Conservation (phyloP, 2,329 filamentous ascomycete genomes). For the Pyricularia grisea region DNA sequence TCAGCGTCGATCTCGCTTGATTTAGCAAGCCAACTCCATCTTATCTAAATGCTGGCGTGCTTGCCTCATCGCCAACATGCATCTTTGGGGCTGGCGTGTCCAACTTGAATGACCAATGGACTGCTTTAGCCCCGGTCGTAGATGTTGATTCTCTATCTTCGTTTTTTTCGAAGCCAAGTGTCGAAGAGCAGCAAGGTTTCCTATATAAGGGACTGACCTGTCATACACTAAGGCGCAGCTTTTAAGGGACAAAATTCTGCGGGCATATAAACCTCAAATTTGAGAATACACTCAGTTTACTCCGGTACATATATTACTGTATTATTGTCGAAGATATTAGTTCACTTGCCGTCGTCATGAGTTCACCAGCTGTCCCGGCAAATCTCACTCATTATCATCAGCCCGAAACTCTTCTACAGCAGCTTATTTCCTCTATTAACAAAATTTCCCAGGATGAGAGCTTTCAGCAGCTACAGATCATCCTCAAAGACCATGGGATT, state of each 20-base stretch:
- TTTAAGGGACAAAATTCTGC: not conserved
- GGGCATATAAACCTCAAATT: not conserved
- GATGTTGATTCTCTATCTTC: not conserved
- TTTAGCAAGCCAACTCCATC: not conserved
- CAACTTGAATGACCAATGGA: not conserved
- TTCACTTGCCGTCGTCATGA: not conserved
- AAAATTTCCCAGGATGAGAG: not conserved
- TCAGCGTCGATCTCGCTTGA: not conserved
- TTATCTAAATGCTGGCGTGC: not conserved
- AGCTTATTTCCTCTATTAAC: not conserved
- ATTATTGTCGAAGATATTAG: not conserved
- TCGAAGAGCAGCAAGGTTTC: not conserved
- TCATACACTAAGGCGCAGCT: not conserved
- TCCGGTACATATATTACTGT: not conserved
- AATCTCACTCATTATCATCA: not conserved
- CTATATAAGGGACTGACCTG: not conserved
- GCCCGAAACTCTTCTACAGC: not conserved
- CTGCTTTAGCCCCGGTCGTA: not conserved
- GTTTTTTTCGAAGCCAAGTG: not conserved
- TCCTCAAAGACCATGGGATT: not conserved
- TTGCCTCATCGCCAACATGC: not conserved
- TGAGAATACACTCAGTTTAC: not conserved
- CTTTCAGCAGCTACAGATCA: not conserved
- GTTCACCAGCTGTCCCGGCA: not conserved
- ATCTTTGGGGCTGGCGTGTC: not conserved